Evolutionary conservation across 2,329 filamentous ascomycete species (phyloP), one percentile per base, ranked within the genome.

Genomic region (Exophiala bonariae): DNA sequence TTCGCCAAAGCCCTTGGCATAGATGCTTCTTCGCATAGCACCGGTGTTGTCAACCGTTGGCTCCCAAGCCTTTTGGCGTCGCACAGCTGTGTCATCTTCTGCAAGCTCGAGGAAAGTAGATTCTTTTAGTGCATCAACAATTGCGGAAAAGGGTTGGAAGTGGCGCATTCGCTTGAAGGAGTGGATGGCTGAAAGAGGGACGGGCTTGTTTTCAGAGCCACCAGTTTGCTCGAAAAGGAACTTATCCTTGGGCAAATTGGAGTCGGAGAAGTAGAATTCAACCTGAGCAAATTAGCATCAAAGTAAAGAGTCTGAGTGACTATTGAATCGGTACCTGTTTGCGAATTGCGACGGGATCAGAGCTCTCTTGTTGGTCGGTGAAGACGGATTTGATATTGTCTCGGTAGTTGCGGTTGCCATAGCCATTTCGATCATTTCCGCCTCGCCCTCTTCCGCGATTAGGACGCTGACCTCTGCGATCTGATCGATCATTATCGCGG

Each of bases 91-190:
- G 56, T 90, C 81, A 58, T 86, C 77, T 44, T 93, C 89, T 45
- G 81, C 78, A 44, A 97, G 70, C 5, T 87, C 81, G 40, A 99
- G 77, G 50, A 83, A 71, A 22, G 79, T 77, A 72, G 88, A 93
- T 17, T 87, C 81, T 68, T 86, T 87, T 42, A 97, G 80, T 28
- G 93, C 92, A 43, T 83, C 82, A 51, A 96, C 84, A 34, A 99
- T 81, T 47, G 87, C 85, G 46, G 81, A 83, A 74, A 90, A 91
- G 33, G 89, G 89, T 72, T 93, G 84, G 80, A 97, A 99, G 61
- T 85, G 87, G 58, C 83, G 86, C 95, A 99, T 99, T 67, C 95
- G 90, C 74, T 91, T 92, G 79, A 99, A 99, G 41, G 75, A 83
- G 76, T 85, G 82, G 57, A 99, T 82, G 52, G 84, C 80, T 62